Evolutionary conservation across 176 grass and related monocot species (phyloP).

Genomic region (Olyra latifolia): DNA sequence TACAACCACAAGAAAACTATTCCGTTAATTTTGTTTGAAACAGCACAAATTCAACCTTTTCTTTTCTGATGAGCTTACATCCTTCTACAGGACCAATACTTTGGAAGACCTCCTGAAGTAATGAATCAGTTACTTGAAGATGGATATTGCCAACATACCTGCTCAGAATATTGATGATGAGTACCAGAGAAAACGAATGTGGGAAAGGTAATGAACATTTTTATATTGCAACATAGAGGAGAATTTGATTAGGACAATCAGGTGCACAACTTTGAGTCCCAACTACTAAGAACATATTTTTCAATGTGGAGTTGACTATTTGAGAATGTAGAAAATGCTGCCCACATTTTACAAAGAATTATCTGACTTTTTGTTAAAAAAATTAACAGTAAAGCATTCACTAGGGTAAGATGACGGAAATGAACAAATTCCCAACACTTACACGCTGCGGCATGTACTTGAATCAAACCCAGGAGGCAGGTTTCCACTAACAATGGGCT

Average conservation of each 20-base stretch:
- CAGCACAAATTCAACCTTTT: constrained; percentile 60
- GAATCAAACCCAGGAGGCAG: constrained; percentile 98
- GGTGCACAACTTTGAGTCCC: background rate
- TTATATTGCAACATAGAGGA: background rate
- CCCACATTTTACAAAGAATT: background rate
- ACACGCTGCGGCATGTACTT: constrained; percentile 96
- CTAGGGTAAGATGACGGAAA: constrained; percentile 22
- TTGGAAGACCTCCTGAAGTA: constrained; percentile 91
- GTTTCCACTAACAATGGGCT: constrained; percentile 93
- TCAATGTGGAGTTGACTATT: constrained; percentile 23
- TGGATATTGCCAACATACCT: constrained; percentile 98
- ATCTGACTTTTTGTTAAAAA: background rate
- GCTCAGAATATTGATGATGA: constrained; percentile 21
- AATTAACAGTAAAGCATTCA: background rate
- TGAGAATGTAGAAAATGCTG: background rate
- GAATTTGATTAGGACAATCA: background rate
- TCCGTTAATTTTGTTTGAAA: background rate
- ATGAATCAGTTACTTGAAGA: constrained; percentile 77
- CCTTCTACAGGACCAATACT: constrained; percentile 92
- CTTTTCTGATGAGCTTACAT: constrained; percentile 98
- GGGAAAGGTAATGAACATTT: background rate
- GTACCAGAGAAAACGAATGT: background rate
- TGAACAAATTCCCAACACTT: constrained; percentile 55
- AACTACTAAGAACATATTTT: background rate
- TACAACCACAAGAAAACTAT: background rate